Evolutionary conservation across 1,284 basidiomycete species (phyloP).

Genomic region (Ustilago shanxiensis): DNA sequence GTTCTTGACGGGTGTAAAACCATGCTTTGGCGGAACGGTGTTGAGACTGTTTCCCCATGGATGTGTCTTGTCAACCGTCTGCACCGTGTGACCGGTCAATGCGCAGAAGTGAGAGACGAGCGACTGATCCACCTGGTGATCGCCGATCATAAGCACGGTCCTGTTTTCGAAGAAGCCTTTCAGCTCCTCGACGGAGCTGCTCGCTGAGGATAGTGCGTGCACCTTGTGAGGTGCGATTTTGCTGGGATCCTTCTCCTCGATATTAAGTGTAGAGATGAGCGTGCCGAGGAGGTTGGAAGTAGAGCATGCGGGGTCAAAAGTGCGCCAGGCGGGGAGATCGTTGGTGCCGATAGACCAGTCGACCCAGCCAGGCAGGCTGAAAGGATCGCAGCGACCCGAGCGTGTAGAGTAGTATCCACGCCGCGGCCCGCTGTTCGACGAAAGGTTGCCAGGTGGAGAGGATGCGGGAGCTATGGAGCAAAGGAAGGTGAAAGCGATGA

Average conservation of each 20-base stretch:
- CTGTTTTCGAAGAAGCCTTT: conserved; percentile 66
- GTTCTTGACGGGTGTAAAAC: conserved; percentile 36
- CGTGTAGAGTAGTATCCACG: conserved; percentile 16
- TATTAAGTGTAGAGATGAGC: conserved; percentile 44
- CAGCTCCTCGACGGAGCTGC: conserved; percentile 40
- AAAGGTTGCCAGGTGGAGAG: neutral
- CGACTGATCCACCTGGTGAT: conserved; percentile 68
- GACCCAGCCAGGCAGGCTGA: conserved; percentile 56
- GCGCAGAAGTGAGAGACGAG: conserved; percentile 71
- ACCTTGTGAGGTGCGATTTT: conserved; percentile 40
- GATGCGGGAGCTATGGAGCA: conserved; percentile 37
- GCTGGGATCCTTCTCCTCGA: conserved; percentile 28
- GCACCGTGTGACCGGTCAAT: conserved; percentile 66
- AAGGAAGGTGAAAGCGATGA: conserved; percentile 32
- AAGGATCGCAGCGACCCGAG: conserved; percentile 49
- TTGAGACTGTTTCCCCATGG: conserved; percentile 61
- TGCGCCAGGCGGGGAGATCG: conserved; percentile 54
- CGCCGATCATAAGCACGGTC: conserved; percentile 71
- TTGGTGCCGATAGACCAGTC: conserved; percentile 48
- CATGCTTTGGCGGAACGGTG: conserved; percentile 46
- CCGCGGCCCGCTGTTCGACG: conserved; percentile 5
- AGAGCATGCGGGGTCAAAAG: conserved; percentile 54
- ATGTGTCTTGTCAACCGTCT: conserved; percentile 67
- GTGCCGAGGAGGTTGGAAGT: conserved; percentile 41
- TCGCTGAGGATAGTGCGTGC: conserved; percentile 11